Evolutionary conservation across 108 stramenopile species (phyloP).

Genomic region (Poteriospumella lacustris): DNA sequence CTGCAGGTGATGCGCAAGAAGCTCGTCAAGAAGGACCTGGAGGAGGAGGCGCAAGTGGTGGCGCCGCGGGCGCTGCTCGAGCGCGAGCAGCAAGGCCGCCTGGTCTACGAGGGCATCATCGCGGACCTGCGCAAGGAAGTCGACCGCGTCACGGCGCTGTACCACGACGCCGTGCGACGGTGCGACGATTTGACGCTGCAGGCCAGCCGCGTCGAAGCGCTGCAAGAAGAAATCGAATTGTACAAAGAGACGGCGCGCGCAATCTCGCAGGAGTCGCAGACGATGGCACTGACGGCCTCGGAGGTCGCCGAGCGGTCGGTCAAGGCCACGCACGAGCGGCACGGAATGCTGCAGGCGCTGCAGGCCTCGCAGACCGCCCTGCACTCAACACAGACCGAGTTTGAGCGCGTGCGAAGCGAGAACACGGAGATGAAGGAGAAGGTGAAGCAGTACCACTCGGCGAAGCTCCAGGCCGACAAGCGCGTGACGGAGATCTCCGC

Average conservation of each 20-base stretch:
- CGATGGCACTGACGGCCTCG: not conserved
- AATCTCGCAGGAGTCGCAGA: not conserved
- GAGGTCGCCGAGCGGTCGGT: not conserved
- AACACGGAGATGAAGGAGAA: not conserved
- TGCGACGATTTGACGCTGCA: not conserved
- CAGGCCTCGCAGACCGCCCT: not conserved
- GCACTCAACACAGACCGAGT: not conserved
- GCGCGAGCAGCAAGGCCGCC: not conserved
- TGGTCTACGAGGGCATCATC: conserved; percentile 6
- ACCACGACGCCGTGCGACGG: not conserved
- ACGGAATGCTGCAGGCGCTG: not conserved
- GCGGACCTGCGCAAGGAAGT: not conserved
- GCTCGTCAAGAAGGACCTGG: not conserved
- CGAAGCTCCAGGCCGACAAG: not conserved
- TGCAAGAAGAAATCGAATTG: not conserved
- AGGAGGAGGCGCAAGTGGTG: not conserved
- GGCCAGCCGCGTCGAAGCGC: not conserved
- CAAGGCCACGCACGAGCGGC: not conserved
- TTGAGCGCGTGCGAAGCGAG: not conserved
- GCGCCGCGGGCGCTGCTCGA: not conserved
- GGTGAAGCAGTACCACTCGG: not conserved
- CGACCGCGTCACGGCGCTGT: not conserved
- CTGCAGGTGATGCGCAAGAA: not conserved
- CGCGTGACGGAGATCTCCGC: not conserved
- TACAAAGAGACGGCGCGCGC: not conserved